Evolutionary conservation across 1,139 yeast species (phyloP), one percentile per base, ranked within the genome.

Genomic region (Hyphopichia burtonii): DNA sequence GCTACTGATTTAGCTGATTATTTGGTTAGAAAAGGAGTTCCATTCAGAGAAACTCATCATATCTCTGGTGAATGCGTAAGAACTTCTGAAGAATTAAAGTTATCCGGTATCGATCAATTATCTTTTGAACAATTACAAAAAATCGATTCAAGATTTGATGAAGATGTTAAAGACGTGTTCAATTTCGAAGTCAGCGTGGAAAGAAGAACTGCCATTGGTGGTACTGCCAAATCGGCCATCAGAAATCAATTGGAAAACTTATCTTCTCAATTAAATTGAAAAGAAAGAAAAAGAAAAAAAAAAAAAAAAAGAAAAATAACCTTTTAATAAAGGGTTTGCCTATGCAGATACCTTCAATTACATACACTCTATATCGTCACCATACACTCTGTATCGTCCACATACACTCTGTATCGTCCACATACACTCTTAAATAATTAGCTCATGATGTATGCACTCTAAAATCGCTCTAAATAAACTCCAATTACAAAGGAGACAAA

Each of bases 1-100:
- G 99, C 99, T 15, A 93, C 99, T 19, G 99, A 93, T 63, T 78
- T 93, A 55, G 99, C 99, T 34, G 99, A 93, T 66, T 93, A 93
- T 66, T 77, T 93, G 53, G 99, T 93, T 43, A 83, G 97, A 71
- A 90, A 86, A 66, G 99, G 99, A 43, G 99, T 93, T 50, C 99
- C 99, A 44, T 93, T 93, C 73, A 88, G 99, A 74, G 98, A 93
- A 70, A 93, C 99, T 2, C 99, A 93, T 66, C 98, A 93, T 65
- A 91, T 93, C 48, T 89, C 97, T 5, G 99, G 99, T 43, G 96
- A 89, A 63, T 93, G 97, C 68, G 99, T 93, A 40, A 83, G 96
- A 53, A 65, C 70, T 41, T 97, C 99, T 6, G 99, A 93, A 68
- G 89, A 80, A 48, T 68, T 74, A 49, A 77, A 77, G 31, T 71